Evolutionary conservation across 495 filamentous ascomycete genomes (phyloP), one percentile per base, ranked within the genome.

Genomic region (Collariella sp.): DNA sequence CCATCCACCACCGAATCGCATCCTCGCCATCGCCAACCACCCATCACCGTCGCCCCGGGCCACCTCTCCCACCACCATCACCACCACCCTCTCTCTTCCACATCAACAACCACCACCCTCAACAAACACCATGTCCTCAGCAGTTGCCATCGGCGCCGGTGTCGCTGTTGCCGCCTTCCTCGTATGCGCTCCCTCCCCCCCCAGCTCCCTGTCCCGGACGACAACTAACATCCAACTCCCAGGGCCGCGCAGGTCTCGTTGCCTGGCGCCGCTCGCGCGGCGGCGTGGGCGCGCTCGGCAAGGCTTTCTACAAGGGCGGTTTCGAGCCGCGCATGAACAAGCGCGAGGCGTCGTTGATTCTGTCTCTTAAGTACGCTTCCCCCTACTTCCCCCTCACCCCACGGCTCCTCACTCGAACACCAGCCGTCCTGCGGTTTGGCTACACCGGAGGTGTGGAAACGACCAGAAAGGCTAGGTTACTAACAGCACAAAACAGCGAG

Each of bases 311-410:
- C 77, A 97, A 96, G 71, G 93, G 93, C 62, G 93, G 93, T 31
- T 99, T 99, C 68, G 93, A 97, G 75, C 79, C 83, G 38, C 85
- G 82, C 62, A 97, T 99, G 90, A 96, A 83, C 67, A 79, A 84
- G 56, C 81, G 85, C 58, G 93, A 99, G 74, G 93, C 93, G 33
- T 76, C 89, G 23, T 72, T 99, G 66, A 97, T 99, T 49, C 74
- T 99, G 47, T 85, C 94, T 62, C 82, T 96, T 38, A 83, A 81
- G 91, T 96, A 83, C 42, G 82, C 73, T 18, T n/a, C 38, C n/a
- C 6, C 18, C 50, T 24, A 12, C 15, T 11, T 38, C 23, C 20
- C 16, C 15, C 46, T n/a, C 36, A n/a, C n/a, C n/a, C n/a, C n/a
- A n/a, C n/a, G n/a, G n/a, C n/a, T n/a, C n/a, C n/a, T n/a, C n/a